phyloP scores from a whole-genome alignment of 768 basidiomycete species.

The Leccinum subgranulosum region DNA sequence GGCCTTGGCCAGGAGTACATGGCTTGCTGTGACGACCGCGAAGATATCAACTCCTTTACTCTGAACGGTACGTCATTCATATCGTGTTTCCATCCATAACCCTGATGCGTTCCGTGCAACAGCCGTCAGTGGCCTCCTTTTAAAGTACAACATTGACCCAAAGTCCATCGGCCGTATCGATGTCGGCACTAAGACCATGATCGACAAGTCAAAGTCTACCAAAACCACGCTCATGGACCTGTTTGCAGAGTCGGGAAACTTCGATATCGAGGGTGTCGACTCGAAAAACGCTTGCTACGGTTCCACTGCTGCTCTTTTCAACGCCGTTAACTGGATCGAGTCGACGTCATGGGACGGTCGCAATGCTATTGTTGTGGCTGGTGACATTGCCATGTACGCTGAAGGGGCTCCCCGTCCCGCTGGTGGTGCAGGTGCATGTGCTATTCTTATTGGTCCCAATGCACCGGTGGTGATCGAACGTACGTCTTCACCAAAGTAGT shows the following conservation, averaged over 20 bases:
- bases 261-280: slow-evolving; percentile 98
- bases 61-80: slow-evolving; percentile 69
- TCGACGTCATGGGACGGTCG: slow-evolving; percentile 95
- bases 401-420: slow-evolving; percentile 93
- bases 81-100: not conserved
- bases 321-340: slow-evolving; percentile 98
- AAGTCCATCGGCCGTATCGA: slow-evolving; percentile 96
- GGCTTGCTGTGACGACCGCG: slow-evolving; percentile 98
- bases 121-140: slow-evolving; percentile 88
- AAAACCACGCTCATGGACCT: slow-evolving; percentile 99
- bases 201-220: slow-evolving; percentile 99
- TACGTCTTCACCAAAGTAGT: slow-evolving; percentile 42
- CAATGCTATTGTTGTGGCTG: slow-evolving; percentile 93
- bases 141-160: slow-evolving; percentile 95
- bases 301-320: slow-evolving; percentile 97
- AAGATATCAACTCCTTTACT: slow-evolving; percentile 98
- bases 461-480: slow-evolving; percentile 94
- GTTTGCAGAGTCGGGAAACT: slow-evolving; percentile 89
- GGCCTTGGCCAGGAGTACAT: slow-evolving; percentile 97
- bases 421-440: slow-evolving; percentile 94
- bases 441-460: slow-evolving; percentile 93
- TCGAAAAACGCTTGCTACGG: slow-evolving; percentile 99
- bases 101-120: not conserved
- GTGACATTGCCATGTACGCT: slow-evolving; percentile 97
- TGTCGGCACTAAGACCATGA: slow-evolving; percentile 98